Evolutionary conservation across 352 stramenopile species (phyloP), one percentile per base, ranked within the genome.

Genomic region (Pythium volutum): DNA sequence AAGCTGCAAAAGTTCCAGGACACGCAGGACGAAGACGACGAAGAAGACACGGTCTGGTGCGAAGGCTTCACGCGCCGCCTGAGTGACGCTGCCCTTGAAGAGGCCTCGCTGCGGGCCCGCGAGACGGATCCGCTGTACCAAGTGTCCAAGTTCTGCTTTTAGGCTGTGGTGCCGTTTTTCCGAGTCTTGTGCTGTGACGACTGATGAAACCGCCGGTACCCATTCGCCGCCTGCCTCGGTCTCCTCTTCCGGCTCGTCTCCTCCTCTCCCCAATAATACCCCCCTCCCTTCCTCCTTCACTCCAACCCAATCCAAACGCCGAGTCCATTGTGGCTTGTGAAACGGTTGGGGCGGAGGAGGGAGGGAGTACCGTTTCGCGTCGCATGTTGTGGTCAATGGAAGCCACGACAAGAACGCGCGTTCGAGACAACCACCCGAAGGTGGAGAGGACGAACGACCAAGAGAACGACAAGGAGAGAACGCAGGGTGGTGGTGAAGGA

Each of bases 61-160:
- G 46, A 63, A 55, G 56, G 56, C 7, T 63, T 63, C 33, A 63
- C 56, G 12, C 56, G 56, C 33, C 56, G 56, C 23, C 36, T 46
- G 56, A 63, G 56, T 20, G 56, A 63, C 47, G 56, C 56, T 5
- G 38, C 31, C 3, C 51, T 31, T 9, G 59, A 66, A 31, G 59
- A 66, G 22, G 62, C 48, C 31, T 20, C 45, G 25, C 46, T 68
- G 46, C 39, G 41, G n/a, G 46, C 62, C 2, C 62, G 62, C 26
- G 62, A 63, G 47, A 52, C 54, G 7, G 62, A 68, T n/a, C 46
- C 62, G 27, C 47, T 68, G 22, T 68, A 63, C 62, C 59, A 54
- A 26, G 53, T 68, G 11, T 59, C 62, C 23, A 46, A 53, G n/a
- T 64, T 69, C 33, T 61, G 39, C 55, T 69, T 69, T 34, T 69